Conservation (phyloP, 2,329 filamentous ascomycete genomes). For the Penicillium sp. region DNA sequence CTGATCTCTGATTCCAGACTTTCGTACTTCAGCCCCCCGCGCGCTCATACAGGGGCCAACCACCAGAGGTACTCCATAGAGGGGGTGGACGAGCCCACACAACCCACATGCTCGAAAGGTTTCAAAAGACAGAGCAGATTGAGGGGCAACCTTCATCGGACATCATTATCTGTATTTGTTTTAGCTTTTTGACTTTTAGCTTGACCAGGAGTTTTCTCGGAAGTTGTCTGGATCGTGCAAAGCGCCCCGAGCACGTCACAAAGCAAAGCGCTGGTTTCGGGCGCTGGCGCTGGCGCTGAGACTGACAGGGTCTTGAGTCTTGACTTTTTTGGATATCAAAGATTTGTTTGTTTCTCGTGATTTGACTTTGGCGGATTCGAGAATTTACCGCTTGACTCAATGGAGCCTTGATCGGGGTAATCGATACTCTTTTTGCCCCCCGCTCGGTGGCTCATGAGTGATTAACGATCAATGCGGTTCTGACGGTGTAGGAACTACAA, state of each 20-base stretch:
- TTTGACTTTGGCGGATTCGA: not conserved
- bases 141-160: not conserved
- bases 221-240: constrained; percentile 2
- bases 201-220: not conserved
- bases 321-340: not conserved
- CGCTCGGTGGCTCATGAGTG: not conserved
- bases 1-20: constrained; percentile 5
- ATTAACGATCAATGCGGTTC: not conserved
- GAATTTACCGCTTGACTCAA: not conserved
- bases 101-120: not conserved
- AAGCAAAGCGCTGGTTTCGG: not conserved
- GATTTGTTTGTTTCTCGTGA: not conserved
- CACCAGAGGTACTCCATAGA: not conserved
- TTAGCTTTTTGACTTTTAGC: constrained; percentile 1
- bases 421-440: not conserved
- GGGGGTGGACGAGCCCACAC: not conserved
- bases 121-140: not conserved
- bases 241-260: constrained; percentile 6
- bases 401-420: not conserved
- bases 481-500: not conserved
- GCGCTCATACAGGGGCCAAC: not conserved
- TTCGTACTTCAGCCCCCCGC: constrained; percentile 1
- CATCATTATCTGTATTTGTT: not conserved
- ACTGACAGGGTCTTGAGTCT: not conserved
- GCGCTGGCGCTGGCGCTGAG: not conserved